Conservation (phyloP, 176 grass and related monocot genomes). For the Musa acuminata region DNA sequence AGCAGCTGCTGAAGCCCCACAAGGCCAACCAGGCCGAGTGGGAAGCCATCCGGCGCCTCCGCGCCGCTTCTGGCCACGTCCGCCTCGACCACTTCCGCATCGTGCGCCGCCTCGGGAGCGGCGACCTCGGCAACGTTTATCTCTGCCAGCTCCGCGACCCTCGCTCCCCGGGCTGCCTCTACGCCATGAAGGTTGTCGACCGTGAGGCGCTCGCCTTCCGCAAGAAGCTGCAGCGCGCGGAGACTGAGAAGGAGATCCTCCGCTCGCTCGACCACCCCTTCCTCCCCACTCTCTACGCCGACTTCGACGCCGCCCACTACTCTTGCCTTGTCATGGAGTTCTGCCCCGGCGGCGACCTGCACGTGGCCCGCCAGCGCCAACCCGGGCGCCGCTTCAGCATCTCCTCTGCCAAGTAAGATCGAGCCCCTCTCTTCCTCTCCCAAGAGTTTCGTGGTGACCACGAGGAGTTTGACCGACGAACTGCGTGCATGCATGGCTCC, state of each 20-base stretch:
- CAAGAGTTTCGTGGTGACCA: background rate
- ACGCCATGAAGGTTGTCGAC: constrained; percentile 91
- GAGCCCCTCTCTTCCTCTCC: constrained; percentile 25
- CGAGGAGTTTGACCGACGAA: too few relatives aligned
- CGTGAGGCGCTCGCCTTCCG: constrained; percentile 66
- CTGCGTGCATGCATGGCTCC: background rate
- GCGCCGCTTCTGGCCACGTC: constrained; percentile 29
- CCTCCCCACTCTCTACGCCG: constrained; percentile 74
- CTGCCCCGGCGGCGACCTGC: constrained; percentile 79
- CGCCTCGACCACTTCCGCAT: constrained; percentile 84
- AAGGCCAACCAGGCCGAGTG: constrained; percentile 79
- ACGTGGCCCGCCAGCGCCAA: constrained; percentile 72
- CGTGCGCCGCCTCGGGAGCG: constrained; percentile 64
- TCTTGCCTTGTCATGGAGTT: constrained; percentile 94
- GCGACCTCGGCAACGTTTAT: constrained; percentile 85
- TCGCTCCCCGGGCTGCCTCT: constrained; percentile 33
- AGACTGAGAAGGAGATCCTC: constrained; percentile 79
- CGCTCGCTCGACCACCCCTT: constrained; percentile 75
- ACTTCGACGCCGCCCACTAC: constrained; percentile 84
- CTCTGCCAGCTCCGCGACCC: constrained; percentile 65
- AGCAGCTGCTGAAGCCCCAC: constrained; percentile 50
- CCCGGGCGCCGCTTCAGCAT: constrained; percentile 48
- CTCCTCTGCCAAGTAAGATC: constrained; percentile 39
- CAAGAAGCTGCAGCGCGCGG: constrained; percentile 71
- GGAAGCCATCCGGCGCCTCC: constrained; percentile 61